A percentile compares a stretch with the other conserved stretches of the same genome.
Evolutionary conservation across 2,329 filamentous ascomycete species (phyloP).

Genomic region (Pseudogymnoascus sp.): DNA sequence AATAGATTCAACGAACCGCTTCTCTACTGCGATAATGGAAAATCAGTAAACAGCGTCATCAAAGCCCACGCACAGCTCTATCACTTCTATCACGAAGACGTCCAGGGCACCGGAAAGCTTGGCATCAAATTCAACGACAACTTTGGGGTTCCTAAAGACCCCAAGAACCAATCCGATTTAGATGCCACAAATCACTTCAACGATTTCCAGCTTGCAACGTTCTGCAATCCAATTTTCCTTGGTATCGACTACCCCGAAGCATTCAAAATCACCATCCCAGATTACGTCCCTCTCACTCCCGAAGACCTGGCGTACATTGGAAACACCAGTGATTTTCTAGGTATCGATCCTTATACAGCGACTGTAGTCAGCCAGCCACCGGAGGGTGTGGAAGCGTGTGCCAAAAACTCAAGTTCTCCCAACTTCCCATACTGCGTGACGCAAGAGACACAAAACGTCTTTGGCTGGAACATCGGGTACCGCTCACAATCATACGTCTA

Average conservation of each 20-base stretch:
- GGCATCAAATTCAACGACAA: slow-evolving; percentile 28
- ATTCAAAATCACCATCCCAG: slow-evolving; percentile 35
- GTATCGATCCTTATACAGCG: slow-evolving; percentile 49
- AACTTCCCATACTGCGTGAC: slow-evolving; percentile 45
- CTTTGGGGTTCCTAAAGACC: slow-evolving; percentile 40
- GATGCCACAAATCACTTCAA: slow-evolving; percentile 28
- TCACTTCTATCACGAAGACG: slow-evolving; percentile 45
- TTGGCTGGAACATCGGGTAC: slow-evolving; percentile 52
- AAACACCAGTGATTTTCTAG: slow-evolving; percentile 47
- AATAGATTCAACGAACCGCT: slow-evolving; percentile 40
- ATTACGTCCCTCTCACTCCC: slow-evolving; percentile 36
- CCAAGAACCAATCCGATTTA: slow-evolving; percentile 20
- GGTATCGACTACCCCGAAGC: slow-evolving; percentile 40
- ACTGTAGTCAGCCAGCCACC: slow-evolving; percentile 40
- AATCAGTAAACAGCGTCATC: slow-evolving; percentile 32
- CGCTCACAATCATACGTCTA: slow-evolving; percentile 48
- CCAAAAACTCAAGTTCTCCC: slow-evolving; percentile 35
- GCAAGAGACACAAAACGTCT: slow-evolving; percentile 35
- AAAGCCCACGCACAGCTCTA: slow-evolving; percentile 41
- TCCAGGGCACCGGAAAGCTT: slow-evolving; percentile 38
- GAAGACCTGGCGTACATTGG: slow-evolving; percentile 39
- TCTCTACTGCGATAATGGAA: slow-evolving; percentile 33
- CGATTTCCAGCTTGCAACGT: slow-evolving; percentile 38
- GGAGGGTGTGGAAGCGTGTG: slow-evolving; percentile 39
- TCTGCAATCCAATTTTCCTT: slow-evolving; percentile 43